Evolutionary conservation across 805 yeast species (phyloP), one percentile per base, ranked within the genome.

Genomic region (Candida michaelii): DNA sequence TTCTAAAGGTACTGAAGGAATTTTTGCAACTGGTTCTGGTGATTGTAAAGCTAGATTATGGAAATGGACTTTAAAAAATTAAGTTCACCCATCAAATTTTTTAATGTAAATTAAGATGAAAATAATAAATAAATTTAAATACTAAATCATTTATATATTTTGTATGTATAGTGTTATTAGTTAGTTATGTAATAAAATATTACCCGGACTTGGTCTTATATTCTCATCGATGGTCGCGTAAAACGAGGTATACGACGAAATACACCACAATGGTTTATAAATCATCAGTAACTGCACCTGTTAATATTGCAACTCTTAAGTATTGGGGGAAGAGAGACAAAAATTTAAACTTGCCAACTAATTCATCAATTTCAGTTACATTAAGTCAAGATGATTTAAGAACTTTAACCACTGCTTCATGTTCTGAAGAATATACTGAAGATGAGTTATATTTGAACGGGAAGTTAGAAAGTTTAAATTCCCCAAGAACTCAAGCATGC

Each of bases 261-360:
- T 25, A 11, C 11, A 6, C 9, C 8, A 17, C 3, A 11, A 39
- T 39, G 42, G 68, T 85, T 29, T 77, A 78, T 63, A 65, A 79
- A 35, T 93, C 96, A 8, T 81, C 96, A 4, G 82, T 86, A 37
- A 89, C 97, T 32, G 98, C 99, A 2, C 99, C 99, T 12, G 99
- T 91, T 41, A 91, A 91, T 65, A 91, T 91, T 65, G 99, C 99
- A 32, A 93, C 98, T 30, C 76, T 93, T 51, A 93, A 93, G 69
- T 93, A 93, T 72, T 93, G 99, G 99, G 99, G 99, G 37, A 93
- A 93, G 68, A 80, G 99, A 59, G 98, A 93, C 66, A 83, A 81
- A 49, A 71, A 74, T 36, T 78, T 93, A 57, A 93, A 93, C 60
- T 73, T 93, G 40, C 99, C 99, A 37, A 93, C 99, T 41, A 93